Conservation (phyloP, 129 eudicot genomes). For the Heracleum sosnowskyi region DNA sequence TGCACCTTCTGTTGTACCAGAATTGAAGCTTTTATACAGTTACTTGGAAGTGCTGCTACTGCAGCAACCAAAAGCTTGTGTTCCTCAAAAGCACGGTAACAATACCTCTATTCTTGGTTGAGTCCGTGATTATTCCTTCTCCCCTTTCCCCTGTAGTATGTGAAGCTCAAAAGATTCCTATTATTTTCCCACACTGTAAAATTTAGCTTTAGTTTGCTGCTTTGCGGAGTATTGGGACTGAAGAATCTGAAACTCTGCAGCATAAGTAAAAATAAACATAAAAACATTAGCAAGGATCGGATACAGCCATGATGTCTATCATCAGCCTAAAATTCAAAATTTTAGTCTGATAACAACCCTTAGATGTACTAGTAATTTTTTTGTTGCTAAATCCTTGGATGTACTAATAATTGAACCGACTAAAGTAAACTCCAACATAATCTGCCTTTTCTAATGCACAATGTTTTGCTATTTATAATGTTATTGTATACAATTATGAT, state of each 20-base stretch:
- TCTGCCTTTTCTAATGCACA: background rate
- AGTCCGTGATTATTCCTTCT: background rate
- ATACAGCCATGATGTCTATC: background rate
- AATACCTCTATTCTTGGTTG: background rate
- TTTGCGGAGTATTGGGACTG: background rate
- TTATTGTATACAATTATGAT: background rate
- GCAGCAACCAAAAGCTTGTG: background rate
- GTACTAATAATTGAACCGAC: background rate
- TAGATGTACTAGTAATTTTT: too few relatives aligned
- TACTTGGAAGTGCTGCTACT: background rate
- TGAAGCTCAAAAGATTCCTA: background rate
- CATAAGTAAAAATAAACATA: background rate
- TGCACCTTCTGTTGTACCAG: background rate
- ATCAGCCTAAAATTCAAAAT: background rate
- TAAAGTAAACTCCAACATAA: background rate
- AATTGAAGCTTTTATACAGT: background rate
- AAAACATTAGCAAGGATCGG: background rate
- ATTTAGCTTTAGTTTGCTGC: background rate
- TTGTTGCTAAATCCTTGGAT: too few relatives aligned
- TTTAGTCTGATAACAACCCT: background rate
- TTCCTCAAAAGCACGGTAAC: slow-evolving; percentile 1
- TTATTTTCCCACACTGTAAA: slow-evolving; percentile 4
- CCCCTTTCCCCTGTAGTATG: background rate
- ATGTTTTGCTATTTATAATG: background rate
- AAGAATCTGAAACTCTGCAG: background rate